phyloP scores from a whole-genome alignment of 805 yeast genomes.

The Monosporozyma aquatica region DNA sequence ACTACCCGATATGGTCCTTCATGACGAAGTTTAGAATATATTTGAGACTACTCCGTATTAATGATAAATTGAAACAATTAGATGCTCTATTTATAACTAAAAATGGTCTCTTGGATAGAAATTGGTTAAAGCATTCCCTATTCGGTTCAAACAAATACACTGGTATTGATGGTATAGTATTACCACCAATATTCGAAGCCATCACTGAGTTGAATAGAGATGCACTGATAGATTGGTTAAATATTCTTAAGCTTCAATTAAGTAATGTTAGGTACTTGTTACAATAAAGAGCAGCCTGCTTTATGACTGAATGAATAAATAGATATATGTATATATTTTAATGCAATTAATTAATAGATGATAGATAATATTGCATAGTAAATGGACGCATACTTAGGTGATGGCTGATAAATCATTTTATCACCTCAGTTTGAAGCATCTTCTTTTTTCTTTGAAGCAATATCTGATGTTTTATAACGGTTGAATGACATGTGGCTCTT shows the following conservation, averaged over 20 bases:
- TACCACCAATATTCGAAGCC: constrained; percentile 56
- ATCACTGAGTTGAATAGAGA: constrained; percentile 39
- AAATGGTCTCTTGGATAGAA: constrained; percentile 40
- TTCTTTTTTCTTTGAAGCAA: neutral
- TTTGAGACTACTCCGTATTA: constrained; percentile 46
- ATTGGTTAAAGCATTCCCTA: constrained; percentile 56
- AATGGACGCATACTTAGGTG: no score
- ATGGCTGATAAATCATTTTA: no score
- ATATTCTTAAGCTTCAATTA: constrained; percentile 33
- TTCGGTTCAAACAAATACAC: constrained; percentile 49
- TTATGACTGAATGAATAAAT: no score
- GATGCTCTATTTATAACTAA: constrained; percentile 46
- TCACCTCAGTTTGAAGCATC: no score
- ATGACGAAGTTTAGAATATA: constrained; percentile 51
- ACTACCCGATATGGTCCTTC: constrained; percentile 70
- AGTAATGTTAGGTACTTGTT: constrained; percentile 18
- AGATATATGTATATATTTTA: no score
- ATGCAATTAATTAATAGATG: neutral
- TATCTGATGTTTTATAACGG: constrained; percentile 43
- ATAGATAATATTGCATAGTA: neutral
- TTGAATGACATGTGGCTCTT: constrained; percentile 96
- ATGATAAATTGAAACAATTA: constrained; percentile 43
- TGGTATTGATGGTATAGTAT: constrained; percentile 43
- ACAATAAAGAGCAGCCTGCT: constrained; percentile 5
- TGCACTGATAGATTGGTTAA: constrained; percentile 37